A percentile compares a stretch with the other conserved stretches of the same genome.
These are phyloP conservation scores for Dioscorea zingiberensis DNA, from an alignment of 106 monocot genomes.

Conservation along the genomic window DNA sequence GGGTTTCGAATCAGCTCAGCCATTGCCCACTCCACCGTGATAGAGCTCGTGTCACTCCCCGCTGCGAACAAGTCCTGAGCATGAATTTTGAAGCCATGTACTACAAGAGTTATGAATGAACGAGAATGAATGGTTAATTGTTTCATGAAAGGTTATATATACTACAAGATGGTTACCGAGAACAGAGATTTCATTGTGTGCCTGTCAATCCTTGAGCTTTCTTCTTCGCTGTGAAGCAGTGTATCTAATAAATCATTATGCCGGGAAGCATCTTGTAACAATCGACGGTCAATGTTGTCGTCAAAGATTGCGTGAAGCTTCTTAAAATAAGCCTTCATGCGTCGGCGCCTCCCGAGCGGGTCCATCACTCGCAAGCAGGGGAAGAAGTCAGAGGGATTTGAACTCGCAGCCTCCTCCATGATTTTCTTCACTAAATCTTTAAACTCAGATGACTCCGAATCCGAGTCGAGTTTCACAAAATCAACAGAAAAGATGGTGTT, in stretches of 20 bases:
- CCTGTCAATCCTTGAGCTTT: not conserved
- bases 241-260: not conserved
- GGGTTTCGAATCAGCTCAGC: conserved; percentile 6
- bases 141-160: not conserved
- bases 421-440: conserved; percentile 12
- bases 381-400: conserved; percentile 42
- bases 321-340: not conserved
- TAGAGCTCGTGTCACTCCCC: conserved; percentile 7
- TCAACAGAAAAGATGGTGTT: conserved; percentile 36
- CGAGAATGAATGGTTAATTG: not conserved
- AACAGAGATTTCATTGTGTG: not conserved
- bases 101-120: no score
- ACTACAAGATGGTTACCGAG: not conserved
- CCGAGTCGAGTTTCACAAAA: not conserved
- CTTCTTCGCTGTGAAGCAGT: not conserved
- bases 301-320: conserved; percentile 11
- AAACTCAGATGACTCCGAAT: conserved; percentile 10
- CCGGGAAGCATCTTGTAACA: not conserved
- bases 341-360: conserved; percentile 14
- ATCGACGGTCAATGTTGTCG: not conserved
- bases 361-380: conserved; percentile 13
- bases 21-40: conserved; percentile 13
- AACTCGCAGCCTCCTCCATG: conserved; percentile 10
- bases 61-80: conserved; percentile 5
- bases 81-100: not conserved